Percentiles rank a stretch among this genome's conserved stretches.
Evolutionary conservation across 106 monocot species (phyloP).

Genomic region (Apostasia shenzhenica): DNA sequence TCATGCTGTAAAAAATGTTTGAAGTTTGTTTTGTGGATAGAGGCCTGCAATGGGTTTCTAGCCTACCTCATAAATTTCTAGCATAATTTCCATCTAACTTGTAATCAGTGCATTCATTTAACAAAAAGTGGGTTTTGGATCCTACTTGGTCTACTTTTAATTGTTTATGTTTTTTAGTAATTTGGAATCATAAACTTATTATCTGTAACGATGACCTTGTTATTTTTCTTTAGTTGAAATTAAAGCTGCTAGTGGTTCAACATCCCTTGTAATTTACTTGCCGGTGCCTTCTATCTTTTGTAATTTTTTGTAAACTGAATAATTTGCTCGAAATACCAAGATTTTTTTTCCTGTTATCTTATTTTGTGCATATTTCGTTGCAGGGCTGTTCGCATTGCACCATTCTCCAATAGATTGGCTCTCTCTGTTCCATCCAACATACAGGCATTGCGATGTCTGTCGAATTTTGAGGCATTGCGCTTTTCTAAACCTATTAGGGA

Average conservation of each 20-base stretch:
- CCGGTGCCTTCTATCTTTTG: not conserved
- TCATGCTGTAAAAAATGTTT: too few relatives aligned
- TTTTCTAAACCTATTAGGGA: conserved; percentile 81
- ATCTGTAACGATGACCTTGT: too few relatives aligned
- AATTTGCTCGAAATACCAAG: not conserved
- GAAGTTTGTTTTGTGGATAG: too few relatives aligned
- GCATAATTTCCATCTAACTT: too few relatives aligned
- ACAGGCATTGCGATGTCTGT: conserved; percentile 76
- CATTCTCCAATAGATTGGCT: conserved; percentile 98
- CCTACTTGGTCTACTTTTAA: too few relatives aligned
- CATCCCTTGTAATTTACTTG: not conserved
- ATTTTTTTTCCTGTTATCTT: conserved; percentile 8
- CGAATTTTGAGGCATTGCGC: conserved; percentile 82
- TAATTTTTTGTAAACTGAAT: not conserved
- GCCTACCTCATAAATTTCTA: too few relatives aligned
- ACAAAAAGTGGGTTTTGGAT: too few relatives aligned
- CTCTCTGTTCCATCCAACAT: conserved; percentile 70
- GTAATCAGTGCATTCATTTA: too few relatives aligned
- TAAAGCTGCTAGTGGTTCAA: not conserved
- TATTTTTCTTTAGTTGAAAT: too few relatives aligned
- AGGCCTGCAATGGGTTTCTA: too few relatives aligned
- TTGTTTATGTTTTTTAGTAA: too few relatives aligned
- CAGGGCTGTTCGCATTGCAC: conserved; percentile 97
- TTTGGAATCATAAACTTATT: too few relatives aligned
- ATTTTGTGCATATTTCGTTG: conserved; percentile 13